These are phyloP conservation scores for Mycogone perniciosa DNA, from an alignment of 2,329 filamentous ascomycete genomes.

Conservation along the genomic window DNA sequence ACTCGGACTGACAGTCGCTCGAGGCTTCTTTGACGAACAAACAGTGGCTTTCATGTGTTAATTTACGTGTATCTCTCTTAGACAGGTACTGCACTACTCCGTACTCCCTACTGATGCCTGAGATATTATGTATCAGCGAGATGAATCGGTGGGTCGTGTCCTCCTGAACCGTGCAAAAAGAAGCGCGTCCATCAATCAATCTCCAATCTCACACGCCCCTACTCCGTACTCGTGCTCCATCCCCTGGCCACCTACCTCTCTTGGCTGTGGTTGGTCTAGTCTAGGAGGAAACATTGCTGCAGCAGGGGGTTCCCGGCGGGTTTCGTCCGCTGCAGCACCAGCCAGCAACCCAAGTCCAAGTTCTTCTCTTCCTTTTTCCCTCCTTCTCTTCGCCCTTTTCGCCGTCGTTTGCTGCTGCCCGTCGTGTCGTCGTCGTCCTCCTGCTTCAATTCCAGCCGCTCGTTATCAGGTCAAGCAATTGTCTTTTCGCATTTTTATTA, in stretches of 20 bases:
- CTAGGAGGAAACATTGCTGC: constrained; percentile 5
- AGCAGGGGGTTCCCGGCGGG: constrained; percentile 11
- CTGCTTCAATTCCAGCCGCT: constrained; percentile 32
- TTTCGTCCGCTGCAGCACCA: constrained; percentile 10
- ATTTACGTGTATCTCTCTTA: too few relatives aligned
- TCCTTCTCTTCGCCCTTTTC: constrained; percentile 22
- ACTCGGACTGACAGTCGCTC: too few relatives aligned
- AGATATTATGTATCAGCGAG: too few relatives aligned
- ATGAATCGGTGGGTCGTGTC: too few relatives aligned
- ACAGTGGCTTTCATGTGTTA: too few relatives aligned
- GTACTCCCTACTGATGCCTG: too few relatives aligned
- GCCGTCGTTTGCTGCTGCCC: constrained; percentile 13
- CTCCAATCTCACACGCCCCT: constrained; percentile 1
- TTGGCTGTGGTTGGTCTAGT: constrained; percentile 11
- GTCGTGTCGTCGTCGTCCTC: constrained; percentile 12
- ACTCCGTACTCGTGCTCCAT: neutral
- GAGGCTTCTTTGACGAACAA: too few relatives aligned
- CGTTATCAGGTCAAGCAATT: constrained; percentile 30
- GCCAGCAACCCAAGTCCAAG: neutral
- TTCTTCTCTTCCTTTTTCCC: constrained; percentile 21
- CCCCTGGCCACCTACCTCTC: constrained; percentile 6
- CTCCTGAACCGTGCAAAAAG: too few relatives aligned
- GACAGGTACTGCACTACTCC: too few relatives aligned
- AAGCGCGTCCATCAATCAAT: neutral
- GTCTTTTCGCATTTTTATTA: constrained; percentile 20